phyloP scores from a whole-genome alignment of 2,329 filamentous ascomycete species.

The Hirsutella minnesotensis region DNA sequence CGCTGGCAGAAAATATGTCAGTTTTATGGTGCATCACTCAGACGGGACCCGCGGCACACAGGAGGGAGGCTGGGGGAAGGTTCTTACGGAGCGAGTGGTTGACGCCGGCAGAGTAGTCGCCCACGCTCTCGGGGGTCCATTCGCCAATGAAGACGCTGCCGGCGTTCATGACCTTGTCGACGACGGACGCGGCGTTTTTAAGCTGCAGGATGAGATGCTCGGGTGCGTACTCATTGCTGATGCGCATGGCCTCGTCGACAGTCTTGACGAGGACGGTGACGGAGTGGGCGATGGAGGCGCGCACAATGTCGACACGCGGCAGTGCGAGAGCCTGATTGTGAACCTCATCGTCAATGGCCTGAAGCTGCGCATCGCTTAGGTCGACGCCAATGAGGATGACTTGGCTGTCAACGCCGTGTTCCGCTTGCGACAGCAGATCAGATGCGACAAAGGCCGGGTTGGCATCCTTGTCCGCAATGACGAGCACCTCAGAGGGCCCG shows the following conservation, averaged over 20 bases:
- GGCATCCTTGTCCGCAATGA: constrained; percentile 77
- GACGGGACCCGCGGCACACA: too few species aligned
- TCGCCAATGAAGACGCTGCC: constrained; percentile 91
- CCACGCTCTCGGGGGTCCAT: constrained; percentile 96
- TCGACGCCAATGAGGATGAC: constrained; percentile 83
- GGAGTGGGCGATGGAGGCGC: constrained; percentile 81
- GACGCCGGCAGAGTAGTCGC: constrained; percentile 94
- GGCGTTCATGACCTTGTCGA: constrained; percentile 78
- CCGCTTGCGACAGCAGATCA: constrained; percentile 87
- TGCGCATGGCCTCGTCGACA: constrained; percentile 60
- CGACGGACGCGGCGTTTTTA: constrained; percentile 58
- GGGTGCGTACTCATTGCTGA: constrained; percentile 90
- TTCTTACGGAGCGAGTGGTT: constrained; percentile 90
- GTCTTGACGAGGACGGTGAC: constrained; percentile 69
- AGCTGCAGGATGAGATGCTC: constrained; percentile 94
- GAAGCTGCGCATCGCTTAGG: constrained; percentile 58
- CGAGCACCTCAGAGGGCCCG: constrained; percentile 91
- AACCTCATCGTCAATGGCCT: constrained; percentile 82
- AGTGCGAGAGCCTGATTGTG: constrained; percentile 78
- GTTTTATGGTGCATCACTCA: not conserved
- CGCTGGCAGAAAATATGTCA: constrained; percentile 41
- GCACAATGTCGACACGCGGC: constrained; percentile 85
- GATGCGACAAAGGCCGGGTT: constrained; percentile 94
- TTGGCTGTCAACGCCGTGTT: constrained; percentile 93
- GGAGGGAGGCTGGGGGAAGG: not conserved